Conservation (phyloP, 1,284 basidiomycete species). For the Athelia sp. region DNA sequence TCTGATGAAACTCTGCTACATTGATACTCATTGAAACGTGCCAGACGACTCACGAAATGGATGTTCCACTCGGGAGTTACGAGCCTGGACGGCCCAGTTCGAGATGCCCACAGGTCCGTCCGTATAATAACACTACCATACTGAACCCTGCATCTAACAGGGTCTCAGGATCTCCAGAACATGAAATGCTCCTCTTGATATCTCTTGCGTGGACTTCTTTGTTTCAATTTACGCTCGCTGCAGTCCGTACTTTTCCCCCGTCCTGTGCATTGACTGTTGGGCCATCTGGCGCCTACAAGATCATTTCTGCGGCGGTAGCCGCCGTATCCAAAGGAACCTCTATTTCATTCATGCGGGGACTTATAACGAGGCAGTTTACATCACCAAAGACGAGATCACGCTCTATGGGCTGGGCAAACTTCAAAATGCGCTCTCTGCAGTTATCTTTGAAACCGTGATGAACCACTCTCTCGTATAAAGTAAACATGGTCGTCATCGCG, state of each 20-base stretch:
- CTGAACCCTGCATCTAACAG: too few species aligned
- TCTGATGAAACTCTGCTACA: too few species aligned
- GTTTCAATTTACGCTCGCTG: too few species aligned
- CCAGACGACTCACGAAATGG: too few species aligned
- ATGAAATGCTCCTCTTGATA: too few species aligned
- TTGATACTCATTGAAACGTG: too few species aligned
- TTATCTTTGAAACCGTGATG: background rate
- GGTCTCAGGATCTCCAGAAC: too few species aligned
- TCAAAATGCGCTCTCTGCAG: background rate
- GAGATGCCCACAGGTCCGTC: too few species aligned
- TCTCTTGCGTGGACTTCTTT: too few species aligned
- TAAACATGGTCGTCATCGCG: background rate
- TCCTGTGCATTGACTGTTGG: background rate
- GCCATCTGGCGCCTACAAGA: background rate
- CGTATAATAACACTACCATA: too few species aligned
- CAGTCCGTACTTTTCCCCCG: background rate
- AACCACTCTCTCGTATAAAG: background rate
- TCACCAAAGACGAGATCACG: background rate
- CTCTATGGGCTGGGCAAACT: background rate
- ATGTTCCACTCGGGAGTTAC: too few species aligned
- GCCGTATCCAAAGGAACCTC: background rate
- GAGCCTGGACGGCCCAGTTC: too few species aligned
- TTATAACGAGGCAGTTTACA: slow-evolving; percentile 1
- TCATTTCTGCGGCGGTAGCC: background rate
- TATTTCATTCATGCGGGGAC: background rate